A percentile compares a stretch with the other conserved stretches of the same genome.
phyloP scores from a whole-genome alignment of 805 yeast genomes.

The Kregervanrija pseudodelftensis region DNA sequence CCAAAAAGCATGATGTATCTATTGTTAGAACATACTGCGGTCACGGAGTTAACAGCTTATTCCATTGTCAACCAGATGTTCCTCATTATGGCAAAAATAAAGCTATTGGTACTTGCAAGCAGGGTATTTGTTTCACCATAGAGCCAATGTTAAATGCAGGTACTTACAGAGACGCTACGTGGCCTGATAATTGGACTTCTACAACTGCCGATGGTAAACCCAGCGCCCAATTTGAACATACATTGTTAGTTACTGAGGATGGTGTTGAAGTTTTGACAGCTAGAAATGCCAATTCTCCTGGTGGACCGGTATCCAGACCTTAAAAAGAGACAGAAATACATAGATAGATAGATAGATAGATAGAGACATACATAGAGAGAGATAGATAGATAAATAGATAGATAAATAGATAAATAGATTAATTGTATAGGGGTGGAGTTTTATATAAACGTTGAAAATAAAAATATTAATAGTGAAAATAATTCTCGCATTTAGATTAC shows the following conservation, averaged over 20 bases:
- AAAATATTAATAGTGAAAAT: no score
- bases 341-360: neutral
- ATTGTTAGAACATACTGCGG: constrained; percentile 91
- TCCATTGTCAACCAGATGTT: constrained; percentile 88
- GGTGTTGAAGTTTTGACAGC: constrained; percentile 90
- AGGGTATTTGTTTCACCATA: constrained; percentile 94
- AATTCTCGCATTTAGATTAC: no score
- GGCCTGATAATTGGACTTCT: constrained; percentile 99
- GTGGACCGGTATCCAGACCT: constrained; percentile 66
- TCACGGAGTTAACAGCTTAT: constrained; percentile 80
- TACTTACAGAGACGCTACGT: constrained; percentile 64
- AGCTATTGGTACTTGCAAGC: constrained; percentile 87
- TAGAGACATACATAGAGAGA: no score
- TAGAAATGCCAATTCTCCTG: constrained; percentile 75
- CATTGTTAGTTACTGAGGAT: constrained; percentile 82
- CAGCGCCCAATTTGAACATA: constrained; percentile 95
- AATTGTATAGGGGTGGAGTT: neutral
- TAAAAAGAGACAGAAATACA: neutral
- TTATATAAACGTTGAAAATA: no score
- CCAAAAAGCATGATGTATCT: constrained; percentile 67
- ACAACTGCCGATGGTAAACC: constrained; percentile 82
- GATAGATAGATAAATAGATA: neutral
- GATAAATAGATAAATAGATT: neutral
- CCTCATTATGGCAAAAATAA: constrained; percentile 94
- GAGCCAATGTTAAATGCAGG: constrained; percentile 97